Base-by-base conservation (phyloP, 345 rosid species). In the Nephelium lappaceum region DNA sequence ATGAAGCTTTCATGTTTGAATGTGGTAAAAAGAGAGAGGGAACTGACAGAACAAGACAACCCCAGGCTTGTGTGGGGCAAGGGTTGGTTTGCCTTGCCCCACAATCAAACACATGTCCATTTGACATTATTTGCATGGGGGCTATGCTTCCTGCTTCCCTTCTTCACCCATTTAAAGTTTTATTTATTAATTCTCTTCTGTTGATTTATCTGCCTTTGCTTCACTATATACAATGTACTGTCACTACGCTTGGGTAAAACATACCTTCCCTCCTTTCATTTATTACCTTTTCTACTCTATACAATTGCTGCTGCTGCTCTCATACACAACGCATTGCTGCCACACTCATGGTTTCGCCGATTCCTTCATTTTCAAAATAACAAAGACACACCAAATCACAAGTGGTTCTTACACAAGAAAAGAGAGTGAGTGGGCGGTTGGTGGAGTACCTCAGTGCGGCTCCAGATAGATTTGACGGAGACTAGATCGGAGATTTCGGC, bases 11-110 rank as follows among this genome's bases (percentile, higher is more conserved):
- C 36, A 31, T 31, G 36, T 31, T 31, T 31, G 36, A 31, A 31
- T 31, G 36, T 64, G 67, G 24, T 36, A 72, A 75, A 72, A 67
- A 75, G 66, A 53, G 41, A 73, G 21, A 61, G 83, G 49, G 42
- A 12, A 43, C 31, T 81, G 88, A 86, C 27, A 74, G 71, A 86
- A 86, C 88, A 81, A 83, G 73, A 77, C 85, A 79, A 49, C 76
- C 82, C 82, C 86, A 77, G 74, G 88, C 86, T 81, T 83, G 88
- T 86, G 86, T n/a, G 81, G 36, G 36, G 36, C 1, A 31, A 31
- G 83, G 69, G 51, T 41, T 72, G 80, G 58, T 58, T 27, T 25
- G 39, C 64, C 36, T 31, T 31, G 36, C 36, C 23, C 71, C 58
- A 12, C 39, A 19, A 53, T 53, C 69, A 1, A 27, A 49, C 38